phyloP scores from a whole-genome alignment of 2,329 filamentous ascomycete genomes.

The Fusarium incarnatum region DNA sequence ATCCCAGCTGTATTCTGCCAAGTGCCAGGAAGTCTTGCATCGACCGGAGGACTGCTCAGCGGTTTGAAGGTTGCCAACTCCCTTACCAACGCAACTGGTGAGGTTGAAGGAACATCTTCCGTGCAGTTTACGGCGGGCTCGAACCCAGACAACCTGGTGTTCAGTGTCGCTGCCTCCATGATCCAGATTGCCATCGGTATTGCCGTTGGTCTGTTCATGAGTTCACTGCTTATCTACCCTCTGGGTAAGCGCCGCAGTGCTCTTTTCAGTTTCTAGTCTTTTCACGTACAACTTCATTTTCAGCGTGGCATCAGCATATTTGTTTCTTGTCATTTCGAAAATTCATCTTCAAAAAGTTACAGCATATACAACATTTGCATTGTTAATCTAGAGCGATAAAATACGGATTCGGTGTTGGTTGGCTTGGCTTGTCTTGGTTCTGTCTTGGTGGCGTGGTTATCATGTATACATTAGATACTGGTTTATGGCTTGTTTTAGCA shows the following conservation, averaged over 20 bases:
- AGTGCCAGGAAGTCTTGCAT: slow-evolving; percentile 61
- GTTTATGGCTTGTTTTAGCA: slow-evolving; percentile 3
- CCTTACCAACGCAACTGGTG: slow-evolving; percentile 53
- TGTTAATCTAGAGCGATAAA: slow-evolving; percentile 4
- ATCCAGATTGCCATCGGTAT: slow-evolving; percentile 66
- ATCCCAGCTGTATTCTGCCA: slow-evolving; percentile 63
- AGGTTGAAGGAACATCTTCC: slow-evolving; percentile 52
- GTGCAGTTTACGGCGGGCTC: slow-evolving; percentile 39
- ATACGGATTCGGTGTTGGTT: background rate
- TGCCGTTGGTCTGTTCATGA: slow-evolving; percentile 62
- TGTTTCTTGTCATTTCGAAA: background rate
- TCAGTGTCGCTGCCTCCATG: slow-evolving; percentile 62
- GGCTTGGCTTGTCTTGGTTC: background rate
- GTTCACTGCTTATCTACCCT: slow-evolving; percentile 62
- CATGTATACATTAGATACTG: slow-evolving; percentile 9
- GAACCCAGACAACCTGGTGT: slow-evolving; percentile 54
- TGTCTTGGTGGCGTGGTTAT: background rate
- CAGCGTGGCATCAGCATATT: slow-evolving; percentile 18
- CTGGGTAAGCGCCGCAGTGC: slow-evolving; percentile 63
- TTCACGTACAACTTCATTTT: slow-evolving; percentile 8
- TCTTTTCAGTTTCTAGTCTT: slow-evolving; percentile 59
- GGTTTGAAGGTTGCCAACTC: slow-evolving; percentile 59
- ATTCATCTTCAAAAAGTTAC: slow-evolving; percentile 9
- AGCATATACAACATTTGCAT: background rate
- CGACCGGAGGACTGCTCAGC: slow-evolving; percentile 60